A percentile compares a stretch with the other conserved stretches of the same genome.
Evolutionary conservation across 2,329 filamentous ascomycete genomes (phyloP).

Genomic region (Trichocomaceae sp.): DNA sequence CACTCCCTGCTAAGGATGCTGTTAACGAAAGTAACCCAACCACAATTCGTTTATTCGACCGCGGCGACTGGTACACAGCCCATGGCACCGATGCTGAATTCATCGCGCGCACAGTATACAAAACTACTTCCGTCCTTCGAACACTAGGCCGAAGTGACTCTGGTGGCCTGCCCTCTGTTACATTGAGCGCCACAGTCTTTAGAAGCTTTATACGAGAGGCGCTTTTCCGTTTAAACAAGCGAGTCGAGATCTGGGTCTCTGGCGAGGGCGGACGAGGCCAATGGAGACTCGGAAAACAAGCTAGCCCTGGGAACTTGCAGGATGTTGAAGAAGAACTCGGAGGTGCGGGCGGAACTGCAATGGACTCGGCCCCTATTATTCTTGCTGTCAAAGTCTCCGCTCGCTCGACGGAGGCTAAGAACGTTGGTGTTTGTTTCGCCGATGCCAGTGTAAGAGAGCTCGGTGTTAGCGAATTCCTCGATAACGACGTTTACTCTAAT

Average conservation of each 20-base stretch:
- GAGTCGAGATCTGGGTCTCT: slow-evolving; percentile 83
- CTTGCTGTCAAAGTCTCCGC: slow-evolving; percentile 87
- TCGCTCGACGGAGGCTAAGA: slow-evolving; percentile 77
- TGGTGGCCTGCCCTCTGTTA: slow-evolving; percentile 85
- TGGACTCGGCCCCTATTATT: slow-evolving; percentile 89
- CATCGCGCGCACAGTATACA: slow-evolving; percentile 68
- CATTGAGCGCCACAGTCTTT: slow-evolving; percentile 91
- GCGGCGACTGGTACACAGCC: slow-evolving; percentile 87
- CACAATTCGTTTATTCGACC: slow-evolving; percentile 80
- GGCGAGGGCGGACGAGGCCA: slow-evolving; percentile 65
- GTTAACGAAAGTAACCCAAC: slow-evolving; percentile 42
- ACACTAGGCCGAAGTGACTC: slow-evolving; percentile 79
- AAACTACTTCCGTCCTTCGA: slow-evolving; percentile 90
- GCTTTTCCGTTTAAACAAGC: slow-evolving; percentile 82
- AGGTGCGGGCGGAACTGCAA: slow-evolving; percentile 48
- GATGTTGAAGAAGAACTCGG: slow-evolving; percentile 95
- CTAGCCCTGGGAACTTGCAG: slow-evolving; percentile 91
- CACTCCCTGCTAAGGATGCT: slow-evolving; percentile 59
- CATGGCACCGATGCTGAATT: slow-evolving; percentile 43
- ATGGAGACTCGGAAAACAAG: slow-evolving; percentile 88
- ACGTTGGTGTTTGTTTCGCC: slow-evolving; percentile 91
- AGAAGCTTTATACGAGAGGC: slow-evolving; percentile 92
- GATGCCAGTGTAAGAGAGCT: slow-evolving; percentile 94
- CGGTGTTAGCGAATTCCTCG: slow-evolving; percentile 95
- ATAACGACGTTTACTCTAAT: slow-evolving; percentile 97